Conservation (phyloP, 192 early-diverging fungal species). For the Coemansia furcata region DNA sequence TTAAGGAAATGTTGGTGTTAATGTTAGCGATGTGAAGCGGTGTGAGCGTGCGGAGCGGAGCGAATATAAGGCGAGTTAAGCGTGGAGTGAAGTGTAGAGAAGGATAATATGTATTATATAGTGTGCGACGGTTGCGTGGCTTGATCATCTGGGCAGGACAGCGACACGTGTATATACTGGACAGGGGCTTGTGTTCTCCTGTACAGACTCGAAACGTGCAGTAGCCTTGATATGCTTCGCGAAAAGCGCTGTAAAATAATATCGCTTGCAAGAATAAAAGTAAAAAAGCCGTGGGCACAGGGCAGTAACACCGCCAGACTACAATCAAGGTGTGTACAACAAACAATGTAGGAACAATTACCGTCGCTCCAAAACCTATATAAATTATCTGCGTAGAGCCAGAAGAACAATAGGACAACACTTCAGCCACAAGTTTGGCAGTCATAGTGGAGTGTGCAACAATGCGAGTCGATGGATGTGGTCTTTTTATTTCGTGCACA, state of each 20-base stretch:
- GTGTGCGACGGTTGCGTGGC: neutral
- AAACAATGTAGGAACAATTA: neutral
- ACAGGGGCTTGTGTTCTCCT: slow-evolving; percentile 3
- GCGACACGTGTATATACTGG: neutral
- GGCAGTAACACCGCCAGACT: slow-evolving; percentile 8
- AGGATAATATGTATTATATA: neutral
- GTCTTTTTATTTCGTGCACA: neutral
- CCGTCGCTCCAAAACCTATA: neutral
- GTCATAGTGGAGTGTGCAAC: neutral
- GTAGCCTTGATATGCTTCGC: neutral
- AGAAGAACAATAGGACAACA: neutral
- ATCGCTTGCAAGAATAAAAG: neutral
- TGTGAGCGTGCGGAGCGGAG: neutral
- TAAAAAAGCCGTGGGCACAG: neutral
- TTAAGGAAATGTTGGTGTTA: neutral
- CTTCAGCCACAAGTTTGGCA: neutral
- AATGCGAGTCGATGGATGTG: neutral
- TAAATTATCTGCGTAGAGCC: neutral
- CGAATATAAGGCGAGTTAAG: neutral
- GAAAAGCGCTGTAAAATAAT: neutral
- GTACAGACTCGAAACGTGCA: neutral
- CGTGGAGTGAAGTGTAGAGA: neutral
- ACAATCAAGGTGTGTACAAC: neutral
- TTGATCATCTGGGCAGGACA: slow-evolving; percentile 1
- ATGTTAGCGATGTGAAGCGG: neutral